Percentiles rank a stretch among this genome's conserved stretches.
These are phyloP conservation scores for Ascochyta clinopodiicola DNA, from an alignment of 2,329 filamentous ascomycete genomes.

Conservation along the genomic window DNA sequence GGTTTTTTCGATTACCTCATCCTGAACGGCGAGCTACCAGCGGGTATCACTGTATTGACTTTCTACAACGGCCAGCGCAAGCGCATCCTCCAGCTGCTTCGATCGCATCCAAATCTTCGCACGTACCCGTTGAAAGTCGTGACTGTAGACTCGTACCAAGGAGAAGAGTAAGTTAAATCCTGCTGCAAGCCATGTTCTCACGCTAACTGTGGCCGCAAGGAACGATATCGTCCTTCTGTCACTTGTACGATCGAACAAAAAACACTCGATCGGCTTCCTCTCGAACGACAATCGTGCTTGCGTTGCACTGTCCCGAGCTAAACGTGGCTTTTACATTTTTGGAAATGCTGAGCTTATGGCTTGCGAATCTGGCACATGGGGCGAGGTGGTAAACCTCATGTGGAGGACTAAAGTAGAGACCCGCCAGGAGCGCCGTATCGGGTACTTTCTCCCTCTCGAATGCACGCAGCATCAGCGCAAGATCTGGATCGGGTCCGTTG, in stretches of 20 bases:
- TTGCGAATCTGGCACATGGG: constrained; percentile 58
- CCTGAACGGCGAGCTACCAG: constrained; percentile 66
- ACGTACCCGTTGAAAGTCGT: constrained; percentile 63
- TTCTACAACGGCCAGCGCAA: constrained; percentile 88
- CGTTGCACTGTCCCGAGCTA: constrained; percentile 72
- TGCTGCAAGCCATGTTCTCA: background rate
- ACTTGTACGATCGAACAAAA: constrained; percentile 72
- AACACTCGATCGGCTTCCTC: constrained; percentile 73
- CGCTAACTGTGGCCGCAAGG: constrained; percentile 3
- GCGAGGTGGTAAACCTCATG: constrained; percentile 58
- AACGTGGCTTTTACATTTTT: constrained; percentile 82
- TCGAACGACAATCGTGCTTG: constrained; percentile 68
- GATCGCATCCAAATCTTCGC: constrained; percentile 51
- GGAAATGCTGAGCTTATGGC: constrained; percentile 70
- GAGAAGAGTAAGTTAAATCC: constrained; percentile 42
- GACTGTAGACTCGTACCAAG: constrained; percentile 89
- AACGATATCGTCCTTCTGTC: constrained; percentile 85
- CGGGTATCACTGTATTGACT: constrained; percentile 78
- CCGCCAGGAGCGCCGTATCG: constrained; percentile 49
- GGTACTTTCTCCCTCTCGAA: constrained; percentile 64
- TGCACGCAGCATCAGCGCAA: constrained; percentile 66
- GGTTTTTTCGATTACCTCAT: constrained; percentile 75
- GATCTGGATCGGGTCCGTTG: constrained; percentile 55
- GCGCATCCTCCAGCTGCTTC: constrained; percentile 61
- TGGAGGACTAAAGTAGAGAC: constrained; percentile 39